Evolutionary conservation across 2,329 filamentous ascomycete genomes (phyloP).

Genomic region (Cryphonectria nitschkei): DNA sequence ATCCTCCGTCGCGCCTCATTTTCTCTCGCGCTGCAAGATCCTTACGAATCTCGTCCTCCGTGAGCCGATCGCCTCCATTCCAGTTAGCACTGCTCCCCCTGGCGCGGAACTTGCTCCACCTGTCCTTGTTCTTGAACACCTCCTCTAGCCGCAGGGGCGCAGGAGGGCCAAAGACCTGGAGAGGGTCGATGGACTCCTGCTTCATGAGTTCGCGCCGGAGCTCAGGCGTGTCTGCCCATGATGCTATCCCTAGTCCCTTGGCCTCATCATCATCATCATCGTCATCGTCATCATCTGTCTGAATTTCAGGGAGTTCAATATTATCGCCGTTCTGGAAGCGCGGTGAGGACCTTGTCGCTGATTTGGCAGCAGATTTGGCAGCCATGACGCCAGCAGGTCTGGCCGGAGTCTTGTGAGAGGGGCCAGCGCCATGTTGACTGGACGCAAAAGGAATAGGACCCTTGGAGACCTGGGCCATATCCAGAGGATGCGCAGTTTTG

Average conservation of each 20-base stretch:
- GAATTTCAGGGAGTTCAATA: constrained; percentile 92
- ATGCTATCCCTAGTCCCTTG: constrained; percentile 63
- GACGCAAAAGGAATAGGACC: constrained; percentile 89
- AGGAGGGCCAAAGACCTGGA: constrained; percentile 86
- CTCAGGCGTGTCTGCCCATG: constrained; percentile 88
- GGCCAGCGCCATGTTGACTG: constrained; percentile 58
- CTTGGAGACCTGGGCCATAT: constrained; percentile 86
- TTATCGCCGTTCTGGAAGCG: constrained; percentile 86
- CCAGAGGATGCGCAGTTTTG: constrained; percentile 70
- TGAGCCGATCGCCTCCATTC: constrained; percentile 79
- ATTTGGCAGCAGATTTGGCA: constrained; percentile 63
- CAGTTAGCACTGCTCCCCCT: constrained; percentile 95
- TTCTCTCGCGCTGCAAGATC: constrained; percentile 80
- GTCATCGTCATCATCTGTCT: constrained; percentile 91
- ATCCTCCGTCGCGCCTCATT: constrained; percentile 81
- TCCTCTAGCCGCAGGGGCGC: constrained; percentile 92
- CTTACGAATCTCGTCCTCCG: constrained; percentile 81
- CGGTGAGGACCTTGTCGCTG: constrained; percentile 71
- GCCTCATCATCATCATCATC: constrained; percentile 64
- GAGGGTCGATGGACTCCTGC: constrained; percentile 85
- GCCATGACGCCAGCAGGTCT: constrained; percentile 52
- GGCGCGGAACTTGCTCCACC: constrained; percentile 84
- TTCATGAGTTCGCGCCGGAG: constrained; percentile 74
- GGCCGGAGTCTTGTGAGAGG: constrained; percentile 71
- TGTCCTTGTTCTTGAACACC: constrained; percentile 89